Conservation (phyloP, 2,329 filamentous ascomycete genomes). For the Westerdykella aurantiaca region DNA sequence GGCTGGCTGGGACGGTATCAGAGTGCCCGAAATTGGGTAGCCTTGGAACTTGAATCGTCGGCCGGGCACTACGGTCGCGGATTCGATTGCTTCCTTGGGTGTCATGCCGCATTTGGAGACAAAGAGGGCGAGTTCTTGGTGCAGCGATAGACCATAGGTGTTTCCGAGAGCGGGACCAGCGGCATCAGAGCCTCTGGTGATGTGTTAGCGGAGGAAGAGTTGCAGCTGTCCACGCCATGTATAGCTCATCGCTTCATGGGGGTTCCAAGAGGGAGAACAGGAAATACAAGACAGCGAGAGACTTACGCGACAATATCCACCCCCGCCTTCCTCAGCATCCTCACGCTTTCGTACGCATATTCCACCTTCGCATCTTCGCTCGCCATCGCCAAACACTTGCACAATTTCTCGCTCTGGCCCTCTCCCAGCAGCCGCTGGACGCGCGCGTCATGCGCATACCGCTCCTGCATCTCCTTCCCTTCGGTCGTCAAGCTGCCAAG, state of each 20-base stretch:
- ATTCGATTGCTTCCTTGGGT: slow-evolving; percentile 38
- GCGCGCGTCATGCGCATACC: slow-evolving; percentile 39
- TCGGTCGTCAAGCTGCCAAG: slow-evolving; percentile 40
- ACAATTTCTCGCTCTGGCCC: slow-evolving; percentile 33
- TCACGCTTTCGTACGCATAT: slow-evolving; percentile 41
- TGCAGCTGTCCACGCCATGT: no score
- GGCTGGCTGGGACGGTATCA: slow-evolving; percentile 33
- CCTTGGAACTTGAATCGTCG: slow-evolving; percentile 39
- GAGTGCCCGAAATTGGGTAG: slow-evolving; percentile 12
- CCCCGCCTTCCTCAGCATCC: slow-evolving; percentile 35
- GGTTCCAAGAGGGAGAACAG: background rate
- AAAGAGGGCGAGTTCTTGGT: slow-evolving; percentile 41
- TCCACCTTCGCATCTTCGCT: slow-evolving; percentile 29
- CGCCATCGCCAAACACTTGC: slow-evolving; percentile 39
- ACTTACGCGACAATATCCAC: slow-evolving; percentile 39
- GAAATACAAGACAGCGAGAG: background rate
- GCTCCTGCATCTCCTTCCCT: slow-evolving; percentile 35
- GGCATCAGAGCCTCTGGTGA: slow-evolving; percentile 38
- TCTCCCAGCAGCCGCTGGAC: slow-evolving; percentile 31
- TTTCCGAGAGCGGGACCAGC: slow-evolving; percentile 42
- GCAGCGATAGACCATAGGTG: slow-evolving; percentile 39
- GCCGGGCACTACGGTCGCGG: slow-evolving; percentile 40
- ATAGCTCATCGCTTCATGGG: background rate
- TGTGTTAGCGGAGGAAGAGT: slow-evolving; percentile 5
- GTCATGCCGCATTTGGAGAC: slow-evolving; percentile 41